Evolutionary conservation across 495 filamentous ascomycete species (phyloP).

Genomic region (Podospora australis): DNA sequence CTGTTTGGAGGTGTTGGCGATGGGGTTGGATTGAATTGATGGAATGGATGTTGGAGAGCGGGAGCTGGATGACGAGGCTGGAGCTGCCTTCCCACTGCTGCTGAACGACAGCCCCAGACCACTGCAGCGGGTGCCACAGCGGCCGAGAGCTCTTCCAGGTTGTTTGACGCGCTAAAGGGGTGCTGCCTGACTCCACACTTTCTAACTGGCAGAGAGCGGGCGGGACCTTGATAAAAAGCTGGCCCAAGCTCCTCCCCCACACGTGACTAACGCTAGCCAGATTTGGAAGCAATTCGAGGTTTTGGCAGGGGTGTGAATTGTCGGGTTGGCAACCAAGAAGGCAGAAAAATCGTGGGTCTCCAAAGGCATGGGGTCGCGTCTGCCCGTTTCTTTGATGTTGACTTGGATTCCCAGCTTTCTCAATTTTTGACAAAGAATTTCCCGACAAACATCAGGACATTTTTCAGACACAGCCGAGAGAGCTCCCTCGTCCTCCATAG

Average conservation of each 20-base stretch:
- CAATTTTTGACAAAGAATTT: no score
- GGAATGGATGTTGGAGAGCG: slow-evolving; percentile 9
- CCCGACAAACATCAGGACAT: no score
- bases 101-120: slow-evolving; percentile 4
- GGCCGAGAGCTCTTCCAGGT: no score
- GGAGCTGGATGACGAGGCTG: slow-evolving; percentile 38
- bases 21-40: not conserved
- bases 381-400: slow-evolving; percentile 8
- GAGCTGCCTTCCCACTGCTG: slow-evolving; percentile 28
- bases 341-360: slow-evolving; percentile 28
- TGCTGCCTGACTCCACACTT: slow-evolving; percentile 21
- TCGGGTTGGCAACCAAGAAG: slow-evolving; percentile 10
- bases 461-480: no score
- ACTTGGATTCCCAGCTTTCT: no score
- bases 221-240: not conserved
- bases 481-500: no score
- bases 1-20: slow-evolving; percentile 1
- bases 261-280: slow-evolving; percentile 19
- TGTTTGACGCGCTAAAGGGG: slow-evolving; percentile 16
- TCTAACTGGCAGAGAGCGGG: no score
- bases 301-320: slow-evolving; percentile 4
- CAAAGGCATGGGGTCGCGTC: not conserved
- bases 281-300: slow-evolving; percentile 9
- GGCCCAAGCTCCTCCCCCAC: slow-evolving; percentile 28
- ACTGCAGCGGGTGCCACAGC: slow-evolving; percentile 12